Evolutionary conservation across 148 eudicot genomes (phyloP), one percentile per base, ranked within the genome.

Genomic region (Rhododendron henanense): DNA sequence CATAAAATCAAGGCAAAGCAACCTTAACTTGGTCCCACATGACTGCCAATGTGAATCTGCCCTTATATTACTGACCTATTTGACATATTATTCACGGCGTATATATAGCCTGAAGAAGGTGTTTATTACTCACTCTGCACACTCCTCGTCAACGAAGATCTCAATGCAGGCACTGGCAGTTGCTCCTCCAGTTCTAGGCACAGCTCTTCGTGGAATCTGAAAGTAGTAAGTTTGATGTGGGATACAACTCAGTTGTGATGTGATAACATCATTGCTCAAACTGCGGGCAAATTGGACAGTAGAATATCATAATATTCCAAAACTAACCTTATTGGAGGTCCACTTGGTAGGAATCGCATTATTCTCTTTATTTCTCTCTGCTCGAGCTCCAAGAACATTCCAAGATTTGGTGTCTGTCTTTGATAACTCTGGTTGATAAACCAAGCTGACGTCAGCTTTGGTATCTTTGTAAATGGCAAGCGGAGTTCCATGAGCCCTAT

Each of bases 331-430:
- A 86, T 88, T 90, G 82, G 96, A 90, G 84, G 94, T 92, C 99
- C 98, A 97, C 90, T 97, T 97, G 83, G 93, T 87, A 81, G 98
- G 96, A 82, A 94, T 85, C 76, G 94, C 92, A 85, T 88, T 94
- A 86, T 97, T 97, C 89, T 97, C 99, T 89, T 97, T 97, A 83
- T 95, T 94, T 89, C 99, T 97, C 81, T 95, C 99, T 77, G 91
- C 91, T 78, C 93, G 95, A 86, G 92, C 91, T 83, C 95, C 94
- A 86, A 97, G 98, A 92, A 77, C 89, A 84, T 89, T 93, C 99
- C 98, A 95, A 47, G 92, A 73, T 81, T 89, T 93, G 79, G 84
- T 10, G 65, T 89, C 93, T 67, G 86, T 81, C 88, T 91, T 93
- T 14, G 91, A 76, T 33, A 81, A 78, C n/a, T 89, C 91, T 86